These are phyloP conservation scores for Xylariomycetidae sp. DNA, from an alignment of 2,329 filamentous ascomycete species.

Conservation along the genomic window DNA sequence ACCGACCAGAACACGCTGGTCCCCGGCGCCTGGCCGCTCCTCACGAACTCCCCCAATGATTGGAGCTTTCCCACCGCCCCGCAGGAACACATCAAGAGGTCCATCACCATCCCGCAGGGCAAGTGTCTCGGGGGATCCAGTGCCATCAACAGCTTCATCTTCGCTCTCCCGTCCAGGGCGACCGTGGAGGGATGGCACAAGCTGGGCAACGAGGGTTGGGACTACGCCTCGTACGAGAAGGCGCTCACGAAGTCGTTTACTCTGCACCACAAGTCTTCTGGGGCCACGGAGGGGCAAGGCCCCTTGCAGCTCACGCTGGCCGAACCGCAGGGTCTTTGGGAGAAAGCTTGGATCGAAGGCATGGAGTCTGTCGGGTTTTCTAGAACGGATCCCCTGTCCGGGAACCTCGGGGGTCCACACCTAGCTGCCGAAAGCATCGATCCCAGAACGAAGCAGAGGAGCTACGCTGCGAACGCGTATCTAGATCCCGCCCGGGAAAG, in stretches of 20 bases:
- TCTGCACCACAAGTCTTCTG: background rate
- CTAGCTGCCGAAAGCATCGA: conserved; percentile 18
- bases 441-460: conserved; percentile 18
- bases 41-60: conserved; percentile 19
- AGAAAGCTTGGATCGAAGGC: conserved; percentile 15
- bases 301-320: conserved; percentile 14
- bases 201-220: conserved; percentile 25
- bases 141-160: conserved; percentile 23
- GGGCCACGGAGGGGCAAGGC: conserved; percentile 8
- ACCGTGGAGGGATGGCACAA: conserved; percentile 22
- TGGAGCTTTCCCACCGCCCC: conserved; percentile 22
- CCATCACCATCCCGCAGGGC: conserved; percentile 17
- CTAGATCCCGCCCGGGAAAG: conserved; percentile 13
- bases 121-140: conserved; percentile 23
- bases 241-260: conserved; percentile 7
- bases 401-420: conserved; percentile 9
- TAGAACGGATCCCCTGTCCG: conserved; percentile 16
- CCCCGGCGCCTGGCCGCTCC: conserved; percentile 20
- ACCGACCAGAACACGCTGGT: conserved; percentile 19
- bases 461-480: conserved; percentile 20
- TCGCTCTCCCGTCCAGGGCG: conserved; percentile 14
- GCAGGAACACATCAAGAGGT: conserved; percentile 9
- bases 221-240: conserved; percentile 8
- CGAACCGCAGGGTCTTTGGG: conserved; percentile 9
- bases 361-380: conserved; percentile 14